Percentiles rank a stretch among this genome's conserved stretches.
phyloP scores from a whole-genome alignment of 306 rosid species.

The Coriaria nepalensis region DNA sequence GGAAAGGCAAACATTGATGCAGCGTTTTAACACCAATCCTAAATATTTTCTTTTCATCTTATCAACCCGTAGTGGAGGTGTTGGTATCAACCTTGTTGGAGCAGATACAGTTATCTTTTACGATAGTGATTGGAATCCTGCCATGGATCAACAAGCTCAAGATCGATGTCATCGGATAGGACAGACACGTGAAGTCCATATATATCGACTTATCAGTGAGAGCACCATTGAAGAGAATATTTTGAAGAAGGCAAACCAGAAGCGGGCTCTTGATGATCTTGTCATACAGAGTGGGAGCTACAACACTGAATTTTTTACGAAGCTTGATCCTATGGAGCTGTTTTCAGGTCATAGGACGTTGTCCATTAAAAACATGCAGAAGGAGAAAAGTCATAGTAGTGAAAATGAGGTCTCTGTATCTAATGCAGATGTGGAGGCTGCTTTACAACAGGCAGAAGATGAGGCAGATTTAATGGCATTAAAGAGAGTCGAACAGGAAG shows the following conservation, averaged over 20 bases:
- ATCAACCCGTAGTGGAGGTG: constrained; percentile 99
- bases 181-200: constrained; percentile 96
- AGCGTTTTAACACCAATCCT: constrained; percentile 89
- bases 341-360: constrained; percentile 77
- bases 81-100: constrained; percentile 94
- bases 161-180: constrained; percentile 99
- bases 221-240: constrained; percentile 96
- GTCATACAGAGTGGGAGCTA: constrained; percentile 97
- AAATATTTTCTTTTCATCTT: constrained; percentile 82
- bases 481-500: constrained; percentile 90
- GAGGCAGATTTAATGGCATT: constrained; percentile 97
- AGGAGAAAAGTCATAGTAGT: constrained; percentile 48
- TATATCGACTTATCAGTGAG: constrained; percentile 86
- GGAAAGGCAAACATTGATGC: constrained; percentile 97
- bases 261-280: constrained; percentile 93
- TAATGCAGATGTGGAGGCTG: constrained; percentile 86
- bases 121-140: constrained; percentile 99
- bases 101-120: constrained; percentile 97
- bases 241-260: constrained; percentile 94
- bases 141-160: constrained; percentile 99
- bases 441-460: constrained; percentile 82
- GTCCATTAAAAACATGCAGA: constrained; percentile 39
- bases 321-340: constrained; percentile 95
- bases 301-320: constrained; percentile 91
- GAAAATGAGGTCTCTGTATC: constrained; percentile 54